Base-by-base conservation (phyloP, 306 rosid species). In the Ceratonia siliqua region DNA sequence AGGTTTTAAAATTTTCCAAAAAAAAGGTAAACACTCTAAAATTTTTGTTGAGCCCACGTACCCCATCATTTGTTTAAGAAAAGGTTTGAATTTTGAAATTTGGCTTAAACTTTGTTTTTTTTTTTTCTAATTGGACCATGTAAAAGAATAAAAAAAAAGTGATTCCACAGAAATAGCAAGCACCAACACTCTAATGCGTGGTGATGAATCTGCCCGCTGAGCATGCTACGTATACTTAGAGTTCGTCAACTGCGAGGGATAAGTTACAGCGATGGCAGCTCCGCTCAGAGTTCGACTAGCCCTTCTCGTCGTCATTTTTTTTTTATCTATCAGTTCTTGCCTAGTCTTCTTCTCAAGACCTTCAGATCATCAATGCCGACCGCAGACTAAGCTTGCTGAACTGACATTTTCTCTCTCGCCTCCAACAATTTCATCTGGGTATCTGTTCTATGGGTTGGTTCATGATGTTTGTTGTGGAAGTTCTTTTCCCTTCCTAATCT, bases 301-400 rank as follows among this genome's bases (percentile, higher is more conserved):
- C 49, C 36, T 90, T 35, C 28, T 80, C 22, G 52, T 86, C 48
- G 64, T 78, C n/a, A 30, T 30, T 83, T 68, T 48, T 81, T 20
- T 38, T 79, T 25, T 70, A 79, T n/a, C 59, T 90, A 54, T 84
- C 62, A 7, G 28, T 80, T 33, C 72, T 82, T 1, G 43, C 77
- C 5, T 36, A 14, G 41, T 85, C 93, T 20, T 83, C 88, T 42
- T 64, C 82, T 14, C 86, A 73, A 53, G 73, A 86, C 30, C 70
- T 93, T 68, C 91, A 87, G 86, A 89, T 93, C 90, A 22, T 84
- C 85, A 89, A 81, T 79, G 97, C 98, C 41, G 98, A 93, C 84
- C 96, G 95, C 80, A 87, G 97, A 72, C 95, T 90, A 77, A 73
- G 87, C 82, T 53, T 80, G 15, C 65, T 68, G 30, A 50, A 3